These are phyloP conservation scores for Tulasnella sp. DNA, from an alignment of 768 basidiomycete species.

Conservation along the genomic window DNA sequence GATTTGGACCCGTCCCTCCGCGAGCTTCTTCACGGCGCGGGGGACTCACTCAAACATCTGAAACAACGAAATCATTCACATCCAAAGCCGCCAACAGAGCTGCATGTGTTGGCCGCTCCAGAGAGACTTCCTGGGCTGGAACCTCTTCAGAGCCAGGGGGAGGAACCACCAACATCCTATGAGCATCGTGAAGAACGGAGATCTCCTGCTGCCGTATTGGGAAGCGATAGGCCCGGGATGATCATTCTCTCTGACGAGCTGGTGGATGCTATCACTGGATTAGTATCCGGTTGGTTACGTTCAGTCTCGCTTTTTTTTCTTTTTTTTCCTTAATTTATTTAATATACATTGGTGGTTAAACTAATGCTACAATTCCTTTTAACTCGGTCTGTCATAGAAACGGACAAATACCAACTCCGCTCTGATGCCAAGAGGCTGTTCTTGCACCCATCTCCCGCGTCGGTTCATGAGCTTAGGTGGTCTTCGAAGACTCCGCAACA, in stretches of 20 bases:
- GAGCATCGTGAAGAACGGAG: constrained; percentile 37
- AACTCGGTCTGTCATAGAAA: constrained; percentile 41
- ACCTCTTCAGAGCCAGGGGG: constrained; percentile 29
- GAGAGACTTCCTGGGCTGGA: constrained; percentile 26
- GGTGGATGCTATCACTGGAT: constrained; percentile 45
- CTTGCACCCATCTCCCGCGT: constrained; percentile 27
- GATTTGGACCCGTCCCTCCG: constrained; percentile 51
- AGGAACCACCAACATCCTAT: constrained; percentile 18
- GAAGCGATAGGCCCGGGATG: constrained; percentile 58
- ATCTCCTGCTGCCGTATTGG: constrained; percentile 74
- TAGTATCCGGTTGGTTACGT: constrained; percentile 35
- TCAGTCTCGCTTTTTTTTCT: constrained; percentile 16
- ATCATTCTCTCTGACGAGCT: constrained; percentile 66
- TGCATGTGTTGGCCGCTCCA: background rate
- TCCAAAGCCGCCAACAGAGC: constrained; percentile 13
- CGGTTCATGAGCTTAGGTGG: constrained; percentile 20
- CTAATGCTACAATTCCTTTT: no score
- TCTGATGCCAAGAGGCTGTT: constrained; percentile 67
- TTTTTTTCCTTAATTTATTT: no score
- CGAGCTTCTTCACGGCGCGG: constrained; percentile 52
- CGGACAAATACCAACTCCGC: constrained; percentile 52
- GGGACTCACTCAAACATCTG: constrained; percentile 40
- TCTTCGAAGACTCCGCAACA: constrained; percentile 10
- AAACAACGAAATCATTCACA: background rate
- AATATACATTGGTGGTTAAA: no score